Conservation (phyloP, 768 basidiomycete genomes). For the Phaeotremella skinneri region DNA sequence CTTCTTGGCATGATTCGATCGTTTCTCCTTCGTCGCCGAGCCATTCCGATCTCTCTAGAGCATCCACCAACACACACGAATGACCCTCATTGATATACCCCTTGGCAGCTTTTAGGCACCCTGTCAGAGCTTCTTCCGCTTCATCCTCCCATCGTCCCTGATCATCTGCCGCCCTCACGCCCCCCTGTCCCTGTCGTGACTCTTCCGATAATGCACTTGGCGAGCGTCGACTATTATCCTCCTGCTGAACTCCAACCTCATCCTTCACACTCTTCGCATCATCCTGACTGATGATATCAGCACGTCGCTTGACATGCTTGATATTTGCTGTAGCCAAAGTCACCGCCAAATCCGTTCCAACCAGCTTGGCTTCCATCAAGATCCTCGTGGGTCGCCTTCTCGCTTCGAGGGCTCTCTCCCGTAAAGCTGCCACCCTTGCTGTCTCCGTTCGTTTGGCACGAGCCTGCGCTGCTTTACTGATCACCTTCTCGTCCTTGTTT, state of each 20-base stretch:
- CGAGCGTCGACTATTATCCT: neutral
- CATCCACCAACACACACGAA: conserved; percentile 3
- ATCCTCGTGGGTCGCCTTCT: conserved; percentile 19
- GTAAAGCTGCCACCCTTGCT: conserved; percentile 5
- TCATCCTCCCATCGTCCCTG: conserved; percentile 28
- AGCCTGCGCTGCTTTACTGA: neutral
- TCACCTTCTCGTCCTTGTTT: neutral
- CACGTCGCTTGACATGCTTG: conserved; percentile 22
- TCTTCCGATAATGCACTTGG: neutral
- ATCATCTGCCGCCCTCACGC: conserved; percentile 1
- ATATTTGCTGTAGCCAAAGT: conserved; percentile 32
- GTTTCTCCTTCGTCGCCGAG: conserved; percentile 4
- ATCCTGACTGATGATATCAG: neutral
- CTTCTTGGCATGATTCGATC: conserved; percentile 4
- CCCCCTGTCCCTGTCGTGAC: neutral
- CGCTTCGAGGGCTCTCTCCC: conserved; percentile 15
- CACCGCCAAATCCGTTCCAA: conserved; percentile 28
- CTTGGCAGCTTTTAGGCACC: conserved; percentile 12
- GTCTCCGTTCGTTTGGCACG: neutral
- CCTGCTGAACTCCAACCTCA: neutral
- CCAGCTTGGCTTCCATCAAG: conserved; percentile 24
- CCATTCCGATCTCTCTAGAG: conserved; percentile 22
- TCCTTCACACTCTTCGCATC: neutral
- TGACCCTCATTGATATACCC: conserved; percentile 9
- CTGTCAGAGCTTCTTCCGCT: conserved; percentile 17